Percentiles rank a stretch among this genome's conserved stretches.
Evolutionary conservation across 805 yeast species (phyloP).

Genomic region (Saturnispora ahearnii): DNA sequence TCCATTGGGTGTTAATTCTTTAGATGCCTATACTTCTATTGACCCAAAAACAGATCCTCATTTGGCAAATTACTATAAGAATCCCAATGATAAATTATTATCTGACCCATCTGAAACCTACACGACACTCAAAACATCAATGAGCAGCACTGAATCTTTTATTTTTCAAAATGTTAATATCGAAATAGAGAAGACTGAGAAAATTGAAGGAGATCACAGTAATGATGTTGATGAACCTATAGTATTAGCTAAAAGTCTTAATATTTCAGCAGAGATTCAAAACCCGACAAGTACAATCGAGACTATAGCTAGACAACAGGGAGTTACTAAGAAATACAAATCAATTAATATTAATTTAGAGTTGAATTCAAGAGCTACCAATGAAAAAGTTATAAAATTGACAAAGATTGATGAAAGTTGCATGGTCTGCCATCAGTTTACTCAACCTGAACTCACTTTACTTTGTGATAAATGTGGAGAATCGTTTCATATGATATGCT

Average conservation of each 20-base stretch:
- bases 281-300: background rate
- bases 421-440: conserved; percentile 37
- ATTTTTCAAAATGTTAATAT: background rate
- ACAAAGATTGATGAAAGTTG: conserved; percentile 17
- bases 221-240: background rate
- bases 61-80: conserved; percentile 1
- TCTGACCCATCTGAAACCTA: background rate
- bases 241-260: background rate
- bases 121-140: background rate
- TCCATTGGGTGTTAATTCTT: too few species aligned
- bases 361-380: background rate
- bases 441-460: conserved; percentile 39
- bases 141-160: background rate
- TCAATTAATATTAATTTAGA: background rate
- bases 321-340: background rate
- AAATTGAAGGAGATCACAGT: too few species aligned
- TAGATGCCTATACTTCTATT: conserved; percentile 3
- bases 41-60: conserved; percentile 4
- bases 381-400: background rate
- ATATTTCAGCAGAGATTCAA: background rate
- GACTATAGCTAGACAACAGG: background rate
- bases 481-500: conserved; percentile 58
- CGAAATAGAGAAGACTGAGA: background rate
- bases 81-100: background rate
- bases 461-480: conserved; percentile 70